phyloP scores from a whole-genome alignment of 352 stramenopile species.

The Phytophthora foliorum region DNA sequence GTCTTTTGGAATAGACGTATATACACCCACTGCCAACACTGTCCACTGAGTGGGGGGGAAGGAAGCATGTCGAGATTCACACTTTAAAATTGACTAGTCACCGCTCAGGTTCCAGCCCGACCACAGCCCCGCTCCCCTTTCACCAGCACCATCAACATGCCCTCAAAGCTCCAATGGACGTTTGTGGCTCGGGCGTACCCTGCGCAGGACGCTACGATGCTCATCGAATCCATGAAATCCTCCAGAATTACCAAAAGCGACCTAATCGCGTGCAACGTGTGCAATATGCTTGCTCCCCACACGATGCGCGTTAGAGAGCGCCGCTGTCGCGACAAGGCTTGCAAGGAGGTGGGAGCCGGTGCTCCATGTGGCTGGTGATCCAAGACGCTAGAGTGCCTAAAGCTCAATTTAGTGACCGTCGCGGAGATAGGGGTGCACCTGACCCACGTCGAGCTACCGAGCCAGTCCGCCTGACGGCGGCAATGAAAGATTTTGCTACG shows the following conservation, averaged over 20 bases:
- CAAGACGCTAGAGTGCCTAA: slow-evolving; percentile 1
- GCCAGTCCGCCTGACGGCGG: background rate
- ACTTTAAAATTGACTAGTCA: no score
- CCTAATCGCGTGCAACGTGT: background rate
- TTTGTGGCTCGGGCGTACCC: background rate
- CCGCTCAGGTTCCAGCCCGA: no score
- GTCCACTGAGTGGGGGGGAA: no score
- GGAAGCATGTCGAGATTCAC: no score
- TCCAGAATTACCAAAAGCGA: slow-evolving; percentile 7
- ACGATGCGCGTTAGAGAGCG: slow-evolving; percentile 6
- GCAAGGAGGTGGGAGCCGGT: background rate
- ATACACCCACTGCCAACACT: no score
- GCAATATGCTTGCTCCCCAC: no score
- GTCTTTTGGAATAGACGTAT: no score
- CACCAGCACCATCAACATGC: no score
- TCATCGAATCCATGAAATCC: slow-evolving; percentile 15
- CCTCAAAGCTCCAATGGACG: background rate
- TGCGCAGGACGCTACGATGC: slow-evolving; percentile 3
- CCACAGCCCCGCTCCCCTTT: no score
- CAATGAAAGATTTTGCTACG: slow-evolving; percentile 4
- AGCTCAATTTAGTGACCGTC: background rate
- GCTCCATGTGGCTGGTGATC: background rate
- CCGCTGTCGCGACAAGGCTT: background rate
- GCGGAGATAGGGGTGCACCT: background rate
- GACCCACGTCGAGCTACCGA: no score